phyloP scores from a whole-genome alignment of 768 basidiomycete species.

The Royoungia palumana region DNA sequence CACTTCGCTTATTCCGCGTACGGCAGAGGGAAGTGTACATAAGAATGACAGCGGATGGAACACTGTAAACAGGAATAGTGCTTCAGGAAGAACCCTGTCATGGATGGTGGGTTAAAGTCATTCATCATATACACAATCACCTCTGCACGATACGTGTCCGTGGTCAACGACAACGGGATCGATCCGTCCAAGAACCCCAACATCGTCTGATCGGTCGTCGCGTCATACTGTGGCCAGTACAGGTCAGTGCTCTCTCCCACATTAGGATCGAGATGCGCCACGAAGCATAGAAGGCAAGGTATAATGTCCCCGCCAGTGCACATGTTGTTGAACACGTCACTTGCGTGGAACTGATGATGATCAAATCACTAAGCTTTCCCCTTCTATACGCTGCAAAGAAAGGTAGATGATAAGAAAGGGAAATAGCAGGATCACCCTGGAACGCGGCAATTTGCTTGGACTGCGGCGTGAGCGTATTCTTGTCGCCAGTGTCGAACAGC shows the following conservation, averaged over 20 bases:
- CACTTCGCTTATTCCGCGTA: too few species aligned
- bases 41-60: too few species aligned
- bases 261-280: slow-evolving; percentile 38
- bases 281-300: slow-evolving; percentile 31
- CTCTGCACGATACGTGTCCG: slow-evolving; percentile 43
- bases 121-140: slow-evolving; percentile 35
- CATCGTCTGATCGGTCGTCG: slow-evolving; percentile 31
- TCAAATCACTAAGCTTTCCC: not conserved
- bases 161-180: slow-evolving; percentile 32
- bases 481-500: slow-evolving; percentile 46
- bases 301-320: slow-evolving; percentile 42
- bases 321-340: slow-evolving; percentile 41
- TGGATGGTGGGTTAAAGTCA: slow-evolving; percentile 2
- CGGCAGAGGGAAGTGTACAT: too few species aligned
- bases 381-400: too few species aligned
- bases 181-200: slow-evolving; percentile 40
- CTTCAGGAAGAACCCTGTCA: not conserved
- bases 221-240: slow-evolving; percentile 45
- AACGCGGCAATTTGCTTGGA: slow-evolving; percentile 52
- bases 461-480: slow-evolving; percentile 45
- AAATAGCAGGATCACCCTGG: slow-evolving; percentile 49
- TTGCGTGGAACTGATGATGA: slow-evolving; percentile 37
- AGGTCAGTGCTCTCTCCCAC: slow-evolving; percentile 23
- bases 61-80: too few species aligned
- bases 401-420: slow-evolving; percentile 36